Conservation (phyloP, 2,329 filamentous ascomycete genomes). For the Ophiocordyceps robertsii region DNA sequence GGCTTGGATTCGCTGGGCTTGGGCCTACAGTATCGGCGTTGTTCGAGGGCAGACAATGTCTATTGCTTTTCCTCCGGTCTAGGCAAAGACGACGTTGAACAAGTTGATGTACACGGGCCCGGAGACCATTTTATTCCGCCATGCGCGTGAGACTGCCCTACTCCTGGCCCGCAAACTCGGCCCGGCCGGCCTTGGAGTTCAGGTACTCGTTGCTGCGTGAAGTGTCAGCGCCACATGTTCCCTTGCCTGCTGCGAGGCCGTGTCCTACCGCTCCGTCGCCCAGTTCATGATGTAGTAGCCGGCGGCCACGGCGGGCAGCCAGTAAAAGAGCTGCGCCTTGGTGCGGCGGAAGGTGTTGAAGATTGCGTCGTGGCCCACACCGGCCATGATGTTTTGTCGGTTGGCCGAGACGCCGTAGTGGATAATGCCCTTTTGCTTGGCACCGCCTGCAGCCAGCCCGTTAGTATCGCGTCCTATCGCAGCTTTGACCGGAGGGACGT, state of each 20-base stretch:
- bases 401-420: constrained; percentile 72
- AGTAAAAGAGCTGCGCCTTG: constrained; percentile 77
- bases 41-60: constrained; percentile 6
- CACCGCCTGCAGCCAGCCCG: constrained; percentile 28
- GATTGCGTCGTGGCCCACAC: constrained; percentile 64
- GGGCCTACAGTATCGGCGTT: too few relatives aligned
- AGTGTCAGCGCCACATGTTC: neutral
- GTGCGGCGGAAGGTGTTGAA: constrained; percentile 93
- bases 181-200: constrained; percentile 65
- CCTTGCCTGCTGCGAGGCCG: neutral
- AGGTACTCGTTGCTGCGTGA: constrained; percentile 59
- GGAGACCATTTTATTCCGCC: constrained; percentile 16
- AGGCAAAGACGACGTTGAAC: constrained; percentile 11
- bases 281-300: constrained; percentile 81
- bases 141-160: constrained; percentile 11
- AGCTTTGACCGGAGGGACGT: neutral
- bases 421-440: constrained; percentile 50
- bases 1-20: too few relatives aligned
- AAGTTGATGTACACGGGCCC: constrained; percentile 25
- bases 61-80: constrained; percentile 21
- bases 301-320: constrained; percentile 62
- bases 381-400: constrained; percentile 77
- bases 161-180: constrained; percentile 30
- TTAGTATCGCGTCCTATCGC: constrained; percentile 1
- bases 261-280: constrained; percentile 73